Evolutionary conservation across 2,329 filamentous ascomycete genomes (phyloP), one percentile per base, ranked within the genome.

Genomic region (Trichothecium sympodiale): DNA sequence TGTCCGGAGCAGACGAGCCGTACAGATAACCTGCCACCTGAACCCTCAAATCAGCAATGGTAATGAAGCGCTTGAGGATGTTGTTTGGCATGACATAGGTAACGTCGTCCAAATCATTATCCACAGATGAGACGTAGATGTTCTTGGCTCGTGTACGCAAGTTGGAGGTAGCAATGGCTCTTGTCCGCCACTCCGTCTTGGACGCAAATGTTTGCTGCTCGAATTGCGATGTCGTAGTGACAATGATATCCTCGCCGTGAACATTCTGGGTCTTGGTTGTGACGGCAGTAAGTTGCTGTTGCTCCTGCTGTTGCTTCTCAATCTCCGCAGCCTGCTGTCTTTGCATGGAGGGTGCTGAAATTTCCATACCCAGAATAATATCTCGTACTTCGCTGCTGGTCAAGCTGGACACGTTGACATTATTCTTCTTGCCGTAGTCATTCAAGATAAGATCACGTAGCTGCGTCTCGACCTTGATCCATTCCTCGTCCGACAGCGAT

Each of bases 11-110:
- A 1, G 89, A 94, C 32, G 77, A 77, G 45, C 91, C 91, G 55
- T 98, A 98, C 1, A 98, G 72, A 56, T 94, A 98, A 2, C 88
- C 91, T 13, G 89, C 88, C 34, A 98, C 88, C 60, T 98, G 91
- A 12, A 96, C 88, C 33, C 93, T 83, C 38, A 98, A 74, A 64
- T 98, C 91, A 32, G 91, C 83, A 53, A 98, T 93, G 17, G 85
- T 91, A 63, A 98, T 96, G 69, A 98, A 98, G 45, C 86, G 84
- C 71, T 94, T 95, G 50, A 98, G 73, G 33, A 98, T 81, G 57
- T 98, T 98, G 74, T 96, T 98, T 1, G 91, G 91, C 85, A 98
- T 95, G 51, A 98, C 84, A 52, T 96, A 98, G 1, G 89, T 98
- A 53, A 84, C 82, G 50, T 88, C 85, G 41, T 94, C 87, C 44